A percentile compares a stretch with the other conserved stretches of the same genome.
Evolutionary conservation across 495 filamentous ascomycete species (phyloP).

Genomic region (Penicillium soppii): DNA sequence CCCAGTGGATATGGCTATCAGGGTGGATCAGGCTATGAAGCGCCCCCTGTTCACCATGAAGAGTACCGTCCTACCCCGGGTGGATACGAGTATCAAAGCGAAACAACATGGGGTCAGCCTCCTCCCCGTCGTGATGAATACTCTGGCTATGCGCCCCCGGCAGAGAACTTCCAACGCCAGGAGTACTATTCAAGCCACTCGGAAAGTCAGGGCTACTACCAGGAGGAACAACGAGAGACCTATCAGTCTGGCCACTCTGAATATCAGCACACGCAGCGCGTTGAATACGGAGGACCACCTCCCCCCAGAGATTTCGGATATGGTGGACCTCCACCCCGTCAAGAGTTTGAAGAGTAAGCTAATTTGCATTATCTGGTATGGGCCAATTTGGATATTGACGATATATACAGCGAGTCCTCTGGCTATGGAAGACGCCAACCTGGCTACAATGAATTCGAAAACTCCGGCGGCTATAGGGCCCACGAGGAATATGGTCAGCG

Average conservation of each 20-base stretch:
- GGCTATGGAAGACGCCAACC: conserved; percentile 20
- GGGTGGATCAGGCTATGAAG: conserved; percentile 4
- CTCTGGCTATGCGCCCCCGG: conserved; percentile 8
- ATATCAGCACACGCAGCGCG: conserved; percentile 19
- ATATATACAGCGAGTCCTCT: conserved; percentile 16
- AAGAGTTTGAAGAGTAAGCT: conserved; percentile 22
- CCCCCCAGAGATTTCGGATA: conserved; percentile 7
- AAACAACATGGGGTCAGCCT: conserved; percentile 6
- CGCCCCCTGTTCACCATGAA: conserved; percentile 5
- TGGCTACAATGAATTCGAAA: conserved; percentile 19
- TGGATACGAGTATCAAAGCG: conserved; percentile 15
- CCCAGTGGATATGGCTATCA: conserved; percentile 10
- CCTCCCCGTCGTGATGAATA: conserved; percentile 8
- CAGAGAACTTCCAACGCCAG: conserved; percentile 16
- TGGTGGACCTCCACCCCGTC: conserved; percentile 7
- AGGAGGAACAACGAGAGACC: conserved; percentile 17
- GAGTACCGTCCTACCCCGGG: conserved; percentile 6
- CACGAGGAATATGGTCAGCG: conserved; percentile 20
- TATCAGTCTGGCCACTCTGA: conserved; percentile 12
- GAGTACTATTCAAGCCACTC: conserved; percentile 33
- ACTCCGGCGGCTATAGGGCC: conserved; percentile 11
- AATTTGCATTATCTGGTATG: conserved; percentile 12
- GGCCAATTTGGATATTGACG: conserved; percentile 23
- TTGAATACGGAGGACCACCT: conserved; percentile 11
- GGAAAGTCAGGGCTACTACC: conserved; percentile 22